phyloP scores from a whole-genome alignment of 345 rosid species.

The Lagerstroemia speciosa region DNA sequence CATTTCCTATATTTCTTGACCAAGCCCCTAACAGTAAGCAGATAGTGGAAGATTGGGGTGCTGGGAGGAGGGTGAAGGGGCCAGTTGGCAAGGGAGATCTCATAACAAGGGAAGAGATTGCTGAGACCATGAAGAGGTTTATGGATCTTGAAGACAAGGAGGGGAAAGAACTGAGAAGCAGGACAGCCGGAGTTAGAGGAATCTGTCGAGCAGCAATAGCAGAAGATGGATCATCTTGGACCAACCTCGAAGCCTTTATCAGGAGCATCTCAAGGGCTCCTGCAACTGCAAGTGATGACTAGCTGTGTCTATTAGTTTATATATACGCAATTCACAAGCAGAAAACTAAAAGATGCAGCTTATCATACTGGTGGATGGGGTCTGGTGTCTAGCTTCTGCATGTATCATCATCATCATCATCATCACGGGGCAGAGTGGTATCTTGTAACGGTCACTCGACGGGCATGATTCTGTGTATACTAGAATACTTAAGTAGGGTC shows the following conservation, averaged over 20 bases:
- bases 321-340: too few species aligned
- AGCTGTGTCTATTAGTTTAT: background rate
- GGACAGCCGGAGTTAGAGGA: slow-evolving; percentile 16
- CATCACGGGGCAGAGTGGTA: too few species aligned
- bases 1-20: slow-evolving; percentile 39
- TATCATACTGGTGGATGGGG: too few species aligned
- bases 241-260: slow-evolving; percentile 31
- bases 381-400: too few species aligned
- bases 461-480: too few species aligned
- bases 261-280: slow-evolving; percentile 11
- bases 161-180: slow-evolving; percentile 26
- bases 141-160: slow-evolving; percentile 20
- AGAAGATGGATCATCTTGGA: slow-evolving; percentile 30
- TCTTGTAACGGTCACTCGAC: too few species aligned
- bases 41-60: slow-evolving; percentile 49
- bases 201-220: slow-evolving; percentile 22
- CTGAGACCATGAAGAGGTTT: slow-evolving; percentile 13
- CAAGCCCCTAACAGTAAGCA: slow-evolving; percentile 36
- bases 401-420: too few species aligned
- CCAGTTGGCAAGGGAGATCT: slow-evolving; percentile 11
- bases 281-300: background rate
- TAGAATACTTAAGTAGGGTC: too few species aligned
- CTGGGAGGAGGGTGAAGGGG: slow-evolving; percentile 35
- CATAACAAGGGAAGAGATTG: slow-evolving; percentile 25
- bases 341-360: too few species aligned